Base-by-base conservation (phyloP, 2,329 filamentous ascomycete genomes). In the Didymella glomerata region DNA sequence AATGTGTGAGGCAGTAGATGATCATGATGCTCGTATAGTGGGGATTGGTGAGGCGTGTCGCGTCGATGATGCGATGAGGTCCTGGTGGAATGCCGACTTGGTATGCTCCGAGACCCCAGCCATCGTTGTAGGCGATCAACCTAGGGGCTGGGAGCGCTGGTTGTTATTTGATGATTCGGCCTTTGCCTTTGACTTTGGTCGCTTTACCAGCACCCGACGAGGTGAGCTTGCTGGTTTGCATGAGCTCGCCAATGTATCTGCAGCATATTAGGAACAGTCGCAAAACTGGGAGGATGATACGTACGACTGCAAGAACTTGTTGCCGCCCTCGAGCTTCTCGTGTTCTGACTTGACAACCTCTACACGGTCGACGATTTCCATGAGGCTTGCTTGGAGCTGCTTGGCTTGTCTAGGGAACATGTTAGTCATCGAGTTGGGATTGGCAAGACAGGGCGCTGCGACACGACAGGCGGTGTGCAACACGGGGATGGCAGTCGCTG, bases 211-310 rank as follows among this genome's bases (percentile, higher is more conserved):
- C 82, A 54, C 80, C 80, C 34, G 82, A 78, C 3, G 81, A 80
- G n/a, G 81, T 83, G 70, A 88, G 83, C 72, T 87, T 87, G 68
- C 82, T 84, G 67, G 86, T 88, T 70, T 92, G 91, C 86, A 97
- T 98, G 54, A 98, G 84, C 73, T 97, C 94, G 65, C 94, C 94
- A 71, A 98, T 98, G 76, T 98, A 98, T 77, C 97, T 97, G 60
- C 7, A 2, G 8, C 22, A 3, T 20, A 59, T 70, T 66, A 76
- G 69, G 44, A 8, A 16, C 40, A 10, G 8, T 3, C 25, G 22
- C 3, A n/a, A 13, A 10, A 18, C 16, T 22, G 13, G 24, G 32
- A 14, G 20, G 20, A 41, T 14, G 27, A 14, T 16, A 79, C 81
- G 54, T 72, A 83, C 81, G 81, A 83, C 78, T 98, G 94, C 47